Conservation (phyloP, 176 grass and related monocot genomes). For the Cocos nucifera region DNA sequence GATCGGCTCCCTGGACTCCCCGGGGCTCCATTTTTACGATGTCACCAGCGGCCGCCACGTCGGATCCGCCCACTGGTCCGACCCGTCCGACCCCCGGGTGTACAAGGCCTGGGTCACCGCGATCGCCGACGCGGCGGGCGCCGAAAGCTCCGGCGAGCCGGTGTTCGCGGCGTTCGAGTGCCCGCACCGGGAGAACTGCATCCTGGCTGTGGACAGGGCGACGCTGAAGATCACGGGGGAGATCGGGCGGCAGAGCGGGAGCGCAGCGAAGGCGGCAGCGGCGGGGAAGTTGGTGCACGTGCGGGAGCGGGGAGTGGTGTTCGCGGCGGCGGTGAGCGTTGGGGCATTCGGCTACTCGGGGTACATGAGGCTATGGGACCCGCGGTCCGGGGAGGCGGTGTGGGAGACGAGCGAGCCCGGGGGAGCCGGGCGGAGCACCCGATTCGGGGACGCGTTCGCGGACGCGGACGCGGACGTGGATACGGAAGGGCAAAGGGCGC, state of each 20-base stretch:
- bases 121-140: conserved; percentile 28
- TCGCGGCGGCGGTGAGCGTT: conserved; percentile 46
- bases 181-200: conserved; percentile 70
- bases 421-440: conserved; percentile 46
- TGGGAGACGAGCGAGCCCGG: conserved; percentile 95
- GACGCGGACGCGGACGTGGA: conserved; percentile 59
- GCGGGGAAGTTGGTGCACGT: conserved; percentile 54
- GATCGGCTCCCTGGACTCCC: conserved; percentile 35
- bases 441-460: conserved; percentile 79
- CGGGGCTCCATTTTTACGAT: conserved; percentile 68
- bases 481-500: conserved; percentile 18
- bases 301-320: conserved; percentile 46
- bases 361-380: conserved; percentile 87
- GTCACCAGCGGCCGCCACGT: conserved; percentile 44
- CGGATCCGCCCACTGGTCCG: conserved; percentile 49
- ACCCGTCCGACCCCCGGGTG: conserved; percentile 50
- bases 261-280: conserved; percentile 53
- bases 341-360: conserved; percentile 95
- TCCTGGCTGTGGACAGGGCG: conserved; percentile 52
- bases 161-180: conserved; percentile 75
- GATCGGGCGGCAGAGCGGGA: conserved; percentile 82
- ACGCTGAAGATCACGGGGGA: conserved; percentile 49
- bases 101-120: conserved; percentile 59
- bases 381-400: conserved; percentile 53
- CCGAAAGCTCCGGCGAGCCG: conserved; percentile 25